Percentiles rank a stretch among this genome's conserved stretches.
These are phyloP conservation scores for Fusarium palustre DNA, from an alignment of 2,329 filamentous ascomycete genomes.

Conservation along the genomic window DNA sequence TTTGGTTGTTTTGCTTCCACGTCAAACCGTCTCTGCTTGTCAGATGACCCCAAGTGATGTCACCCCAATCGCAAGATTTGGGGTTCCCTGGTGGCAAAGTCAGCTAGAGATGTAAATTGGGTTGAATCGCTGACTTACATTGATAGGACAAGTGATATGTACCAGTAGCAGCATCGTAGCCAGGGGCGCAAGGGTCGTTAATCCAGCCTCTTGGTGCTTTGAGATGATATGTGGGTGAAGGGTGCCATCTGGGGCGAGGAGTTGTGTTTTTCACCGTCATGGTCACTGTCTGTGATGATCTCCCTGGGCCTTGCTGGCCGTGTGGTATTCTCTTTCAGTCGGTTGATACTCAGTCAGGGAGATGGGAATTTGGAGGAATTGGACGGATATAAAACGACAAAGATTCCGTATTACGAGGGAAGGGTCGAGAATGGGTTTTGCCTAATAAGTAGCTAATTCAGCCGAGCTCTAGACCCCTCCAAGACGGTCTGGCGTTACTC, in stretches of 20 bases:
- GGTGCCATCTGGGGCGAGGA: conserved; percentile 31
- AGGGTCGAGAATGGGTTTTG: conserved; percentile 19
- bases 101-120: not conserved
- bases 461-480: conserved; percentile 21
- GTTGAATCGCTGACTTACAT: conserved; percentile 12
- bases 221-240: conserved; percentile 39
- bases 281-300: not conserved
- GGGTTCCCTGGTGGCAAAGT: conserved; percentile 50
- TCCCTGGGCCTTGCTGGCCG: too few species aligned
- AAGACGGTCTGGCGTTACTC: conserved; percentile 10
- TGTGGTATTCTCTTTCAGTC: not conserved
- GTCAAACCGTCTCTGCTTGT: conserved; percentile 56
- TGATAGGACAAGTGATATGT: conserved; percentile 46
- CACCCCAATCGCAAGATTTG: conserved; percentile 53
- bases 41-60: conserved; percentile 63
- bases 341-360: rapidly evolving
- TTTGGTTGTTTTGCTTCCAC: conserved; percentile 56
- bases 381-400: conserved; percentile 2
- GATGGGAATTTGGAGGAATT: not conserved
- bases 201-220: conserved; percentile 43
- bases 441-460: conserved; percentile 40
- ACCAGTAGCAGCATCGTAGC: conserved; percentile 36
- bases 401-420: not conserved
- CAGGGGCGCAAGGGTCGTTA: conserved; percentile 43
- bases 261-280: conserved; percentile 25